A percentile compares a stretch with the other conserved stretches of the same genome.
These are phyloP conservation scores for Xylariaceae sp. DNA, from an alignment of 2,329 filamentous ascomycete species.

Conservation along the genomic window DNA sequence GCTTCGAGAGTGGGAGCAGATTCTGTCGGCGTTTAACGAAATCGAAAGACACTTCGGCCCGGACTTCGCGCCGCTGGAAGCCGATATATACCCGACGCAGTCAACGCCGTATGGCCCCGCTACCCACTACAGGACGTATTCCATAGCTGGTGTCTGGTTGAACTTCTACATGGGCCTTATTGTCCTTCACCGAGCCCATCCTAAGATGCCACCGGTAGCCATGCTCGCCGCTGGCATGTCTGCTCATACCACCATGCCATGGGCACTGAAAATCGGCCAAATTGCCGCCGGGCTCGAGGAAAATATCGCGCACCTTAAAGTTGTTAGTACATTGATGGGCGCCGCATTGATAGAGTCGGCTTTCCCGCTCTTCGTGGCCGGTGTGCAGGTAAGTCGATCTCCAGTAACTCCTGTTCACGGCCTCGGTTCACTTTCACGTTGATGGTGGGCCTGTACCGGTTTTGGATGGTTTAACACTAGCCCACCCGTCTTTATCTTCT, in stretches of 20 bases:
- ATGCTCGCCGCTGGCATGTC: conserved; percentile 80
- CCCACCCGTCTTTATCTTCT: not conserved
- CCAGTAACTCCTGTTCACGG: not conserved
- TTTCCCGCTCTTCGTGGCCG: conserved; percentile 82
- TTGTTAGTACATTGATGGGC: conserved; percentile 71
- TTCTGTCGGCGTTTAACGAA: conserved; percentile 63
- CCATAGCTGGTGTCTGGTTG: conserved; percentile 83
- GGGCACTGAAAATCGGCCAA: conserved; percentile 70
- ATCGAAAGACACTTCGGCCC: conserved; percentile 62
- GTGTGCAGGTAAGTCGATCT: conserved; percentile 53
- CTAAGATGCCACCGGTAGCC: conserved; percentile 83
- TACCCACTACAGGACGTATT: conserved; percentile 75
- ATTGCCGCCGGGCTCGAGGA: conserved; percentile 69
- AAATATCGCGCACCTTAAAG: conserved; percentile 44
- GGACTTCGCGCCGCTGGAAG: conserved; percentile 68
- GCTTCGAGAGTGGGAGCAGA: conserved; percentile 69
- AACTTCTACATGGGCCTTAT: conserved; percentile 83
- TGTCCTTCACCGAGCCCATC: conserved; percentile 74
- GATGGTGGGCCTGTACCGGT: not conserved
- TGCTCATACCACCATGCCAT: conserved; percentile 63
- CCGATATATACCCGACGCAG: conserved; percentile 57
- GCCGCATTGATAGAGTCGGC: conserved; percentile 77
- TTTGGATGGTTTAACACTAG: no score
- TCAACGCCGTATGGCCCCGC: conserved; percentile 77
- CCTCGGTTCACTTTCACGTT: not conserved